These are phyloP conservation scores for Thozetella sp. DNA, from an alignment of 495 filamentous ascomycete species.

Conservation along the genomic window DNA sequence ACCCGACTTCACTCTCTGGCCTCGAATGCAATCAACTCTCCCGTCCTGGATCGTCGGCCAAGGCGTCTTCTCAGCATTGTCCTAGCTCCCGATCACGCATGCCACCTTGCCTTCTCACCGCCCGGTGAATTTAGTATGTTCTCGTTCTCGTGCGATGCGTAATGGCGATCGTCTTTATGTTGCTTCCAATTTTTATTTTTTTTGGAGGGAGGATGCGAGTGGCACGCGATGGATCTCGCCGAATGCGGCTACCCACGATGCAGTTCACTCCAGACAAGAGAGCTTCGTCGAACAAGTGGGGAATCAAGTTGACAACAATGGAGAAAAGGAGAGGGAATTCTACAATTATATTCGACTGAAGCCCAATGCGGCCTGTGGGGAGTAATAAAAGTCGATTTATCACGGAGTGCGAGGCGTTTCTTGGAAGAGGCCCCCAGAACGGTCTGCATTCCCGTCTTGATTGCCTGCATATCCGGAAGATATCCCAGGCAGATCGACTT, in stretches of 20 bases:
- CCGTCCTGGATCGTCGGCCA: not conserved
- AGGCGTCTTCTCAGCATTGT: not conserved
- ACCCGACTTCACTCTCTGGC: not conserved
- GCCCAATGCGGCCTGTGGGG: not conserved
- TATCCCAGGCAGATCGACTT: conserved; percentile 2
- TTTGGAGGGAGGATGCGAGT: no score
- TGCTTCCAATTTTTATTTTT: no score
- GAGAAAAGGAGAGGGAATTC: not conserved
- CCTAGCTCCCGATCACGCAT: no score
- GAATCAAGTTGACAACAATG: not conserved
- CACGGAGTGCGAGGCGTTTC: not conserved
- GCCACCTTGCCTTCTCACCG: no score
- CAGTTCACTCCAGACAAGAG: not conserved
- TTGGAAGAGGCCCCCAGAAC: not conserved
- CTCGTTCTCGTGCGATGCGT: no score
- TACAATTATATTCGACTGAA: not conserved
- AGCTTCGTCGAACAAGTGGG: not conserved
- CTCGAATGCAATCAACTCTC: not conserved
- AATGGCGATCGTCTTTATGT: not conserved
- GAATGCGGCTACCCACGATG: no score
- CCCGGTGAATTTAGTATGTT: no score
- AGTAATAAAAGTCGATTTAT: conserved; percentile 2
- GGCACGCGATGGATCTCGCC: no score
- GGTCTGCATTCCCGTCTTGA: conserved; percentile 9
- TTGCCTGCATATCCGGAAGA: conserved; percentile 14